phyloP scores from a whole-genome alignment of 1,284 basidiomycete species.

The Pisolithus thermaeus region DNA sequence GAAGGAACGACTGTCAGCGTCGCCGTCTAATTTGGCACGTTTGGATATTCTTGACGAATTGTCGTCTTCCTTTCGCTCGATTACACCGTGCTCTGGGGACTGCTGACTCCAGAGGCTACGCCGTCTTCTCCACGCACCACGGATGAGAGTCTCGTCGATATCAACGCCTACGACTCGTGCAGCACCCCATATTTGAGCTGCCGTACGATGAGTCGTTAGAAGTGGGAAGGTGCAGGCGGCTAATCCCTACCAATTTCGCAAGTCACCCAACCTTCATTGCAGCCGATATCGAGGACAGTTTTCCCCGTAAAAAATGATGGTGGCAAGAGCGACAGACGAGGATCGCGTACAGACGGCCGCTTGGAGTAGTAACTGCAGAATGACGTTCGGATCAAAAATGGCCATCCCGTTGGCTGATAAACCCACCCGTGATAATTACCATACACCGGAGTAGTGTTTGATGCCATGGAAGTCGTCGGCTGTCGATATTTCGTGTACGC shows the following conservation, averaged over 20 bases:
- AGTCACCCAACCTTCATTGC: constrained; percentile 78
- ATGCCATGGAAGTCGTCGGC: background rate
- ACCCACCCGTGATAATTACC: constrained; percentile 64
- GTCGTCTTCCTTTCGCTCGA: background rate
- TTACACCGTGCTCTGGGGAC: constrained; percentile 27
- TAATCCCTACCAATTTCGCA: constrained; percentile 65
- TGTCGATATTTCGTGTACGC: too few relatives aligned
- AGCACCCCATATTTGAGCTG: constrained; percentile 61
- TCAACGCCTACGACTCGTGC: constrained; percentile 71
- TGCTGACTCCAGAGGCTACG: constrained; percentile 66
- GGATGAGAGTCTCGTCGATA: constrained; percentile 67
- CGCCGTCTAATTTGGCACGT: constrained; percentile 9
- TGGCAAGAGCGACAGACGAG: constrained; percentile 56
- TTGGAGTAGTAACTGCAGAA: constrained; percentile 63
- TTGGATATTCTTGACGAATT: constrained; percentile 6
- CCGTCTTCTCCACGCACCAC: constrained; percentile 64
- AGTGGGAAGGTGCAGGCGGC: background rate
- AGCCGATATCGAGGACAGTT: constrained; percentile 73
- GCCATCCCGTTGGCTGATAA: too few relatives aligned
- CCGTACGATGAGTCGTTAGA: constrained; percentile 5
- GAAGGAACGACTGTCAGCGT: background rate
- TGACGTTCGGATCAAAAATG: background rate
- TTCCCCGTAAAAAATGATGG: constrained; percentile 44
- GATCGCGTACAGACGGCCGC: constrained; percentile 53
- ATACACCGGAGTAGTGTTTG: constrained; percentile 34